Percentiles rank a stretch among this genome's conserved stretches.
phyloP scores from a whole-genome alignment of 495 filamentous ascomycete genomes.

The Neurospora sp. region DNA sequence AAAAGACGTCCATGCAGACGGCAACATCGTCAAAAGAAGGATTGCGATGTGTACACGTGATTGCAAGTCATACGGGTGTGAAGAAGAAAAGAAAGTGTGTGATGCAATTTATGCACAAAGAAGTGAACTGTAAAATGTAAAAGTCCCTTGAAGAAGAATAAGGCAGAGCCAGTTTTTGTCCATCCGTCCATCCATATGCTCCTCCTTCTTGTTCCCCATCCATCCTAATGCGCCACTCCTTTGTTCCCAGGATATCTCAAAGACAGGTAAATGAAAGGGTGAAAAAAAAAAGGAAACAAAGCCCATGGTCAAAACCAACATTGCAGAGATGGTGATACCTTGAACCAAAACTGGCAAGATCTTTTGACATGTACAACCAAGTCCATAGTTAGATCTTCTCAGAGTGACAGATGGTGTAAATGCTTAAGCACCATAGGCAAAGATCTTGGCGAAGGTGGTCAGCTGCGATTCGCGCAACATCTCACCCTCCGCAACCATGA shows the following conservation, averaged over 20 bases:
- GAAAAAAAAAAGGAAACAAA: slow-evolving; percentile 1
- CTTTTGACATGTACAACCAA: background rate
- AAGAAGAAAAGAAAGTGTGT: background rate
- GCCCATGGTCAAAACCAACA: background rate
- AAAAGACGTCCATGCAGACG: background rate
- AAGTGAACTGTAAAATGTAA: background rate
- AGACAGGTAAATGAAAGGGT: background rate
- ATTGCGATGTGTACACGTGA: background rate
- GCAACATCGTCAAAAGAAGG: background rate
- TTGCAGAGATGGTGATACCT: background rate
- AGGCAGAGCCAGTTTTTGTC: background rate
- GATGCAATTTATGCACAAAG: background rate
- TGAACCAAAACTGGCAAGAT: background rate
- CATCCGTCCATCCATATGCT: background rate
- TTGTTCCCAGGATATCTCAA: background rate
- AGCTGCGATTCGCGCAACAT: slow-evolving; percentile 30
- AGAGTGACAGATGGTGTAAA: background rate
- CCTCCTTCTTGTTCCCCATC: background rate
- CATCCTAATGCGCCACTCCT: background rate
- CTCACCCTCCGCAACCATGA: slow-evolving; percentile 48
- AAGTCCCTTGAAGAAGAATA: background rate
- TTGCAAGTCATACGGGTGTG: background rate
- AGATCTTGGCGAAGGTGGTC: slow-evolving; percentile 33
- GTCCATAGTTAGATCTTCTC: background rate
- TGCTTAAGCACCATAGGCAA: slow-evolving; percentile 26